Evolutionary conservation across 768 basidiomycete species (phyloP).

Genomic region (Fomitopsis serialis): DNA sequence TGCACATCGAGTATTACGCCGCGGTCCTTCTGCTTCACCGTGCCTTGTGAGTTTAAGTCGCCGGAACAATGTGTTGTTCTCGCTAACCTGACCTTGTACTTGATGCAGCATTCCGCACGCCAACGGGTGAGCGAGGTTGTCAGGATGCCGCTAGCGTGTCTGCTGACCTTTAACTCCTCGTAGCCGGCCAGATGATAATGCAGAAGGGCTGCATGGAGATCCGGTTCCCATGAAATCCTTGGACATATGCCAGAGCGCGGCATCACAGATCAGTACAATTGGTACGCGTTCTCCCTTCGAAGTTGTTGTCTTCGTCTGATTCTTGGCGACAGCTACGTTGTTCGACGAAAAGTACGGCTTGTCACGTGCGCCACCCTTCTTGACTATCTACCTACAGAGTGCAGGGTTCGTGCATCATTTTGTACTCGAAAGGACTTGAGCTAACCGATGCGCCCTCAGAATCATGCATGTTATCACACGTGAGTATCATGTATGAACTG

Average conservation of each 20-base stretch:
- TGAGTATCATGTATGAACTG: too few species aligned
- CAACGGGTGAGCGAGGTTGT: slow-evolving; percentile 44
- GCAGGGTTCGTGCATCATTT: slow-evolving; percentile 50
- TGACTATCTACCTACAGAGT: slow-evolving; percentile 64
- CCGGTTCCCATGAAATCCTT: slow-evolving; percentile 60
- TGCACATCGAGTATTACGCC: slow-evolving; percentile 75
- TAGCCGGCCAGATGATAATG: background rate
- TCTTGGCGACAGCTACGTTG: slow-evolving; percentile 38
- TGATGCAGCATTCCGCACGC: slow-evolving; percentile 61
- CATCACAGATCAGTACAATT: slow-evolving; percentile 62
- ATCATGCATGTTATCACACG: slow-evolving; percentile 78
- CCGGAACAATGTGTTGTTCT: background rate
- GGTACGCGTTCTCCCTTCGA: slow-evolving; percentile 31
- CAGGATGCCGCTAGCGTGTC: background rate
- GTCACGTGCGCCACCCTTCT: slow-evolving; percentile 54
- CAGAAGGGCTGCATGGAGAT: slow-evolving; percentile 17
- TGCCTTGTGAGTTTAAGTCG: slow-evolving; percentile 58
- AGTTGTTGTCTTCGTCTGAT: background rate
- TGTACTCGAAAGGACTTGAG: slow-evolving; percentile 8
- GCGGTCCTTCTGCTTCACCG: slow-evolving; percentile 70
- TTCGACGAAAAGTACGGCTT: slow-evolving; percentile 61
- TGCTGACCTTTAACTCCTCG: background rate
- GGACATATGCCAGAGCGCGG: slow-evolving; percentile 70
- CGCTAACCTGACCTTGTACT: slow-evolving; percentile 9
- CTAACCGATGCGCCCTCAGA: slow-evolving; percentile 27